Conservation (phyloP, 306 rosid genomes). For the Casuarina glauca region DNA sequence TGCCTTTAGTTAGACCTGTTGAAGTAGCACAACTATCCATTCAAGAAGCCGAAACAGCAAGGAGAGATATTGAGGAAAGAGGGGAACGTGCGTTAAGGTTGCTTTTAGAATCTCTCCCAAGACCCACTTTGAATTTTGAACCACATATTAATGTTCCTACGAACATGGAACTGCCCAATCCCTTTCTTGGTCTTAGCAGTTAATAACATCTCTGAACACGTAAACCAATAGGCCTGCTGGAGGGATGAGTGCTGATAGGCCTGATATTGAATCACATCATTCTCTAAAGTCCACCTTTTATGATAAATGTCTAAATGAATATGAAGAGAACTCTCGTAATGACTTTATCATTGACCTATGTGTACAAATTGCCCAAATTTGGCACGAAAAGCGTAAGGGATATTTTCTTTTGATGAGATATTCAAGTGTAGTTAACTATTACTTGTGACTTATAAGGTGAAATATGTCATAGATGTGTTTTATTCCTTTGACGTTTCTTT, state of each 20-base stretch:
- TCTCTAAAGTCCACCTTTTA: conserved; percentile 33
- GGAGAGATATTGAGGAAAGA: too few species aligned
- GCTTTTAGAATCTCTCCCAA: too few species aligned
- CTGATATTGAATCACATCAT: conserved; percentile 44
- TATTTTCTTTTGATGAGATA: conserved; percentile 7
- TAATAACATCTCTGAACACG: conserved; percentile 53
- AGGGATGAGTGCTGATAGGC: conserved; percentile 58
- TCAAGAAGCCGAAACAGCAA: too few species aligned
- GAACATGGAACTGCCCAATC: too few species aligned
- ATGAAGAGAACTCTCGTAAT: conserved; percentile 40
- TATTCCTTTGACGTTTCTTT: neutral
- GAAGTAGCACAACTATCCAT: neutral
- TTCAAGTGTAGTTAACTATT: conserved; percentile 1
- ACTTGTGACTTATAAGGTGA: conserved; percentile 6
- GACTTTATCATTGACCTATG: conserved; percentile 74
- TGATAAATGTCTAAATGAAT: conserved; percentile 34
- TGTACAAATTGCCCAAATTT: conserved; percentile 92
- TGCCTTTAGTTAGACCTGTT: neutral
- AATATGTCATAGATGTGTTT: neutral
- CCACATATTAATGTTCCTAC: too few species aligned
- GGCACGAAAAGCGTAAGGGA: conserved; percentile 74
- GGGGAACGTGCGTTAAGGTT: too few species aligned
- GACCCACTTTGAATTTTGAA: too few species aligned
- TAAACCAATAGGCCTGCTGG: conserved; percentile 37
- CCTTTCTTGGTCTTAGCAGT: too few species aligned